These are phyloP conservation scores for Eucalyptus erythrocorys DNA, from an alignment of 345 rosid genomes.

Conservation along the genomic window DNA sequence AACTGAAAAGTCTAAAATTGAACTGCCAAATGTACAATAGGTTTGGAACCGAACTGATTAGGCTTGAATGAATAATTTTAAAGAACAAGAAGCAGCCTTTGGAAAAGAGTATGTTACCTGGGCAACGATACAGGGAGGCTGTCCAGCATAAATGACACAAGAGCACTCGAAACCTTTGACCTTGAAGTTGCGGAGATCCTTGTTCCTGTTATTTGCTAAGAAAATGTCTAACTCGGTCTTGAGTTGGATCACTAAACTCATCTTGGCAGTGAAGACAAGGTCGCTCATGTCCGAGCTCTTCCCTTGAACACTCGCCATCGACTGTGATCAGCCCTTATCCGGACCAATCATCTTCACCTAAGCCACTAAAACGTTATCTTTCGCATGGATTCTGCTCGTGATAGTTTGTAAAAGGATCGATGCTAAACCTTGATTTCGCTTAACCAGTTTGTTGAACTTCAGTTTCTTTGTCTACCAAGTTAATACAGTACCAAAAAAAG, in stretches of 20 bases:
- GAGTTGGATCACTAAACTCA: slow-evolving; percentile 10
- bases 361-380: background rate
- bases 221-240: slow-evolving; percentile 34
- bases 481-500: background rate
- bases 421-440: background rate
- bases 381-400: rapidly evolving
- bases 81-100: background rate
- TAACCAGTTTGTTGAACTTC: background rate
- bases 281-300: slow-evolving; percentile 28
- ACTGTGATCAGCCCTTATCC: slow-evolving; percentile 2
- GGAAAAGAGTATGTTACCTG: background rate
- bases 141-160: background rate
- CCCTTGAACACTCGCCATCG: slow-evolving; percentile 48
- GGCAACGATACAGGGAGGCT: background rate
- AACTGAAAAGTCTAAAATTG: background rate
- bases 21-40: background rate
- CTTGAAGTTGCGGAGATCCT: background rate
- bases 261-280: slow-evolving; percentile 31
- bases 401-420: background rate
- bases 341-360: background rate
- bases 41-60: background rate
- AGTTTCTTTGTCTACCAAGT: background rate
- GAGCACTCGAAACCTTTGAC: background rate
- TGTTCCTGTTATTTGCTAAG: background rate
- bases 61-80: background rate